Evolutionary conservation across 2,329 filamentous ascomycete species (phyloP), one percentile per base, ranked within the genome.

Genomic region (Didymella pomorum): DNA sequence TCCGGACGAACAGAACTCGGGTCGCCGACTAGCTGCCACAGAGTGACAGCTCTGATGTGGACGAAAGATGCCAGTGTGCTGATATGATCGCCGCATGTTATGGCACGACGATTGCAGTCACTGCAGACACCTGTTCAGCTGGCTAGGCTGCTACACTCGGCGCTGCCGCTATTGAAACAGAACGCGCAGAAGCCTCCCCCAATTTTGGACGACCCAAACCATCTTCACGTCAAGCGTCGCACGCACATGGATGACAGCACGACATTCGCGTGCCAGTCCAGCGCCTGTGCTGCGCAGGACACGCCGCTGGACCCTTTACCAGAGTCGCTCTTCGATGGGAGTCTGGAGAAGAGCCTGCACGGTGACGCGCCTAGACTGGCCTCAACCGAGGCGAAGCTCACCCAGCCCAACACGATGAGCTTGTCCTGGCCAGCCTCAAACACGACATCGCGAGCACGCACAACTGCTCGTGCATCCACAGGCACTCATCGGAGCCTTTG

Each of bases 321-420:
- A 41, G 35, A 21, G 3, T 35, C 6, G n/a, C 9, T 26, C n/a
- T 12, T 41, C n/a, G 25, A 29, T 23, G 25, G 35, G 20, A 44
- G 29, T 39, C 29, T 28, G 39, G 46, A 44, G 46, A 28, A 44
- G n/a, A 21, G 16, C n/a, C 47, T 47, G 54, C 54, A 52, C 47
- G 10, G 47, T 56, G 46, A 51, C 47, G 47, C 47, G 53, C 53
- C 53, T 20, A 56, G 46, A 21, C 53, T 49, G 45, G 16, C 31
- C 44, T 21, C 20, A 23, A n/a, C 29, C 21, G 28, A 49, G 23
- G 31, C 37, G 52, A 56, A 56, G 47, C 54, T 46, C 47, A 42
- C 9, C 43, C 48, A 57, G 42, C 54, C 49, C 29, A 52, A 57
- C 49, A 35, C 42, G 46, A 47, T 41, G 26, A 57, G 54, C 54